Evolutionary conservation across 169 alveolate genomes (phyloP).

Genomic region (Cytauxzoon felis): DNA sequence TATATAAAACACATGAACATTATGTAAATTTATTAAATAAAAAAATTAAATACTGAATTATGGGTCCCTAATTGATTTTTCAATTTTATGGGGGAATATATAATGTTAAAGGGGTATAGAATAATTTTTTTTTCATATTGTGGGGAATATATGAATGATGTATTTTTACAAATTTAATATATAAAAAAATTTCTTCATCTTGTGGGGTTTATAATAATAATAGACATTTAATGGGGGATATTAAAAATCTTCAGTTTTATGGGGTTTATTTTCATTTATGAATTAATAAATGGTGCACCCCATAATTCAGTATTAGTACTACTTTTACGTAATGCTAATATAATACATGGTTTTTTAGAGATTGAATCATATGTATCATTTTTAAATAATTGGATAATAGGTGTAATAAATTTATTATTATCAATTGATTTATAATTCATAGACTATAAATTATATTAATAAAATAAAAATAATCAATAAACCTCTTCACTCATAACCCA

Average conservation of each 20-base stretch:
- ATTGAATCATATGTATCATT: constrained; percentile 37
- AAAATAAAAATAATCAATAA: not conserved
- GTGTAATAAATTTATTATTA: constrained; percentile 11
- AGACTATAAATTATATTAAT: constrained; percentile 6
- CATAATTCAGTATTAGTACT: constrained; percentile 27
- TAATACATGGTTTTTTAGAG: constrained; percentile 23
- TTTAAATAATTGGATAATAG: not conserved
- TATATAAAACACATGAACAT: constrained; percentile 36
- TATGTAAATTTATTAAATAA: constrained; percentile 39
- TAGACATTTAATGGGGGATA: no score
- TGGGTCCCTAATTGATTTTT: constrained; percentile 30
- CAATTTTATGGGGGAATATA: not conserved
- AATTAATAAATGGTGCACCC: constrained; percentile 59
- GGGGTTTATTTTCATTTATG: no score
- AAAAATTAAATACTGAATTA: constrained; percentile 8
- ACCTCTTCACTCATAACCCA: constrained; percentile 66
- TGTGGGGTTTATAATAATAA: no score
- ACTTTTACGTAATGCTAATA: constrained; percentile 30
- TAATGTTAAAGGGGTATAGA: no score
- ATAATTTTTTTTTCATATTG: no score
- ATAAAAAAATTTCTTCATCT: no score
- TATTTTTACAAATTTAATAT: no score
- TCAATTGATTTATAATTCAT: constrained; percentile 35
- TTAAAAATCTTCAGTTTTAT: no score
- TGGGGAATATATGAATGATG: no score